phyloP scores from a whole-genome alignment of 768 basidiomycete species.

The Suillus plorans region DNA sequence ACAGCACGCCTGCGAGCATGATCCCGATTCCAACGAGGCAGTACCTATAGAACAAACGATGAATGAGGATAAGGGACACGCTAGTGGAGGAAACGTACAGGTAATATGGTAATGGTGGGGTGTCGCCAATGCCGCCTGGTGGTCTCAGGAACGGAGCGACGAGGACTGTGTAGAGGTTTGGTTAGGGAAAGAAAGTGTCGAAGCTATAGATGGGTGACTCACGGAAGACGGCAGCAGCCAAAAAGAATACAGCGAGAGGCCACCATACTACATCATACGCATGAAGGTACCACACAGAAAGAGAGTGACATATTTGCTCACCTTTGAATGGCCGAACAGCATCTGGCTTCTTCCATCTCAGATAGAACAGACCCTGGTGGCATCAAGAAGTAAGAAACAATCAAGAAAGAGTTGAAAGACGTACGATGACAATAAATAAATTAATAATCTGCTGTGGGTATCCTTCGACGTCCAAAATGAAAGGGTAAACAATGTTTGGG shows the following conservation, averaged over 20 bases:
- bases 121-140: constrained; percentile 54
- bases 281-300: background rate
- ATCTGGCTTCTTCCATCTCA: constrained; percentile 51
- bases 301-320: constrained; percentile 8
- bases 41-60: constrained; percentile 34
- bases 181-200: background rate
- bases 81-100: constrained; percentile 28
- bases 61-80: background rate
- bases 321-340: constrained; percentile 53
- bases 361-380: constrained; percentile 51
- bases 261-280: constrained; percentile 44
- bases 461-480: constrained; percentile 56
- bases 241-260: constrained; percentile 54
- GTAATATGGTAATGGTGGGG: constrained; percentile 61
- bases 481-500: constrained; percentile 52
- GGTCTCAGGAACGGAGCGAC: constrained; percentile 57
- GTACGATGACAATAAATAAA: constrained; percentile 54
- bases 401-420: constrained; percentile 13
- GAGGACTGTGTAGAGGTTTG: constrained; percentile 37
- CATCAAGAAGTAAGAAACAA: background rate
- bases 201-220: constrained; percentile 16
- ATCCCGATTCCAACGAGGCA: constrained; percentile 53
- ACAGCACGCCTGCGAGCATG: constrained; percentile 44
- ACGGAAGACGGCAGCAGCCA: constrained; percentile 52
- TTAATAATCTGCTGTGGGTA: constrained; percentile 55